Evolutionary conservation across 2,329 filamentous ascomycete species (phyloP).

Genomic region (Alternaria metachromatica): DNA sequence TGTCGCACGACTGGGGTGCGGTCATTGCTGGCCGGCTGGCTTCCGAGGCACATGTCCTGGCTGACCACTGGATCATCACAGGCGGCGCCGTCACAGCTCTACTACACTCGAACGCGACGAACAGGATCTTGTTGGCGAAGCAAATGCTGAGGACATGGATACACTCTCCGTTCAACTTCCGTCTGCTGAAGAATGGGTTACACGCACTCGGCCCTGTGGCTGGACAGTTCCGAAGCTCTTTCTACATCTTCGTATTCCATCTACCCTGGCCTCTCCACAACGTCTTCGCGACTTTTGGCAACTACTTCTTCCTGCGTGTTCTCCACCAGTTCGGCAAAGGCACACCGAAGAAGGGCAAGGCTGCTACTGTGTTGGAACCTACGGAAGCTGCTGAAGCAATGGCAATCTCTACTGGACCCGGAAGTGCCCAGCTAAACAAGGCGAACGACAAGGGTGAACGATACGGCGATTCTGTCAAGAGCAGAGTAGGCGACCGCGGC

Average conservation of each 20-base stretch:
- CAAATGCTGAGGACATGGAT: constrained; percentile 60
- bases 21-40: constrained; percentile 62
- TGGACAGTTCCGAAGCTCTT: constrained; percentile 57
- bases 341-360: constrained; percentile 25
- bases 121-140: constrained; percentile 49
- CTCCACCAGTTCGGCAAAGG: constrained; percentile 50
- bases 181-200: constrained; percentile 54
- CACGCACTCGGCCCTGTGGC: constrained; percentile 55
- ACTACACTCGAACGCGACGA: constrained; percentile 52
- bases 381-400: constrained; percentile 54
- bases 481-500: constrained; percentile 51
- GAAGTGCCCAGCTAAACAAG: constrained; percentile 51
- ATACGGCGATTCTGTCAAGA: constrained; percentile 49
- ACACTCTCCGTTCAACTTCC: constrained; percentile 53
- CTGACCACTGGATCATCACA: constrained; percentile 62
- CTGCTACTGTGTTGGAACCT: constrained; percentile 11
- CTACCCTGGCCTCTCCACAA: constrained; percentile 56
- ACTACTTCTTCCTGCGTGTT: constrained; percentile 56
- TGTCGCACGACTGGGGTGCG: constrained; percentile 64
- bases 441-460: constrained; percentile 32
- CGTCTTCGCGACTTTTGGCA: constrained; percentile 57
- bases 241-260: constrained; percentile 63
- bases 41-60: constrained; percentile 63
- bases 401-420: constrained; percentile 61
- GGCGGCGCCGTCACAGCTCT: constrained; percentile 58